Base-by-base conservation (phyloP, 23 red algal species). In the Chondrus crispus region DNA sequence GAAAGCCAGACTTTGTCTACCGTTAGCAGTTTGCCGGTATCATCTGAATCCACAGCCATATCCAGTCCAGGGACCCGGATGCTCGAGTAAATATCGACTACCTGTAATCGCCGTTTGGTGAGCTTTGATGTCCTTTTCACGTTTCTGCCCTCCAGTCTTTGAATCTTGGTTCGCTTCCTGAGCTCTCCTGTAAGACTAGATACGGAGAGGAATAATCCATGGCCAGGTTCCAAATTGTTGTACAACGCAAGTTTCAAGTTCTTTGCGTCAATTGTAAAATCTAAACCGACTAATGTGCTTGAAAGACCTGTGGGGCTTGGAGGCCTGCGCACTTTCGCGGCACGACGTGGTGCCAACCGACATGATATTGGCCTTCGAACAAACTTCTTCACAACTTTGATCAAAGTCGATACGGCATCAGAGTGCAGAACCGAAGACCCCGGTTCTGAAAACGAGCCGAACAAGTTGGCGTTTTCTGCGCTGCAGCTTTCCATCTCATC, bases 31-130 rank as follows among this genome's bases (percentile, higher is more conserved):
- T 86, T 81, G 5, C 88, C 85, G 64, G 79, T 85, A 64, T 95
- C 74, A 62, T 81, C 50, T 14, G 55, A 64, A 43, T 92, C 83
- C 16, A 68, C 88, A 37, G 87, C 86, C 35, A 96, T 40, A 53
- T 96, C 94, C 16, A 96, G 82, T 63, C 81, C 92, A 38, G 92
- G 92, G 52, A 88, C 72, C 13, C 84, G 92, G 72, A 94, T 94
- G 52, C 81, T 72, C 11, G 81, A 87, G 58, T 94, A 82, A 43
- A 94, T 79, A 72, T 94, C 83, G 29, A 60, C 46, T 68, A 94
- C 71, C 26, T 87, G 55, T 83, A 84, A 82, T 20, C 89, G 68
- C 53, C 79, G 71, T 51, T 85, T 71, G 38, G 89, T 81, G 20
- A 91, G 22, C 40, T 85, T 66, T 45, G 82, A 88, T 12, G 82